Percentiles rank a stretch among this genome's conserved stretches.
Evolutionary conservation across 768 basidiomycete genomes (phyloP).

Genomic region (Calvatia gigantea): DNA sequence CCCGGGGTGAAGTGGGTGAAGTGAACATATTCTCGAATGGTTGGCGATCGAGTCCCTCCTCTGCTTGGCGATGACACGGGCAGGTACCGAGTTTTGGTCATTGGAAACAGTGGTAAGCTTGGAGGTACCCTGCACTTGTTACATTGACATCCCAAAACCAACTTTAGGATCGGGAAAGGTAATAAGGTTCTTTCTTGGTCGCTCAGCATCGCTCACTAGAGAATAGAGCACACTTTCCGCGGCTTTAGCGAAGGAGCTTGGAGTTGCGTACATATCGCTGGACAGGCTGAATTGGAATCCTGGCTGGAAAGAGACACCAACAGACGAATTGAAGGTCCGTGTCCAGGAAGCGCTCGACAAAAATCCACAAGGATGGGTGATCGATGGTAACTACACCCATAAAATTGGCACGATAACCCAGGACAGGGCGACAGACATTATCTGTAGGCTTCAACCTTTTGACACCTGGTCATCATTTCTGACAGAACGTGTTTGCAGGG

Average conservation of each 20-base stretch:
- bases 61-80: conserved; percentile 33
- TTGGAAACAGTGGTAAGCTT: conserved; percentile 51
- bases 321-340: conserved; percentile 26
- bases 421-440: conserved; percentile 43
- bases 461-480: too few relatives aligned
- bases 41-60: neutral
- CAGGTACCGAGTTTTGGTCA: conserved; percentile 34
- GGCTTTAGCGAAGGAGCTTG: conserved; percentile 39
- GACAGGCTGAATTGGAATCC: conserved; percentile 49
- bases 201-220: neutral
- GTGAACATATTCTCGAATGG: neutral
- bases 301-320: conserved; percentile 35
- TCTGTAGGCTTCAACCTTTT: too few relatives aligned
- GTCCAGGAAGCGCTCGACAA: conserved; percentile 26
- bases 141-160: conserved; percentile 17
- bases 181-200: neutral
- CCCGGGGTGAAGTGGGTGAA: neutral
- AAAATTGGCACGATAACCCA: conserved; percentile 29
- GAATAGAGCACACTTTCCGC: conserved; percentile 44
- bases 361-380: conserved; percentile 43
- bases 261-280: conserved; percentile 42
- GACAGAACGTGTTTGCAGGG: conserved; percentile 40
- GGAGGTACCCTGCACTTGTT: neutral
- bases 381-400: conserved; percentile 44
- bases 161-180: neutral